A percentile compares a stretch with the other conserved stretches of the same genome.
phyloP scores from a whole-genome alignment of 2,329 filamentous ascomycete genomes.

The Penicillium sp. region DNA sequence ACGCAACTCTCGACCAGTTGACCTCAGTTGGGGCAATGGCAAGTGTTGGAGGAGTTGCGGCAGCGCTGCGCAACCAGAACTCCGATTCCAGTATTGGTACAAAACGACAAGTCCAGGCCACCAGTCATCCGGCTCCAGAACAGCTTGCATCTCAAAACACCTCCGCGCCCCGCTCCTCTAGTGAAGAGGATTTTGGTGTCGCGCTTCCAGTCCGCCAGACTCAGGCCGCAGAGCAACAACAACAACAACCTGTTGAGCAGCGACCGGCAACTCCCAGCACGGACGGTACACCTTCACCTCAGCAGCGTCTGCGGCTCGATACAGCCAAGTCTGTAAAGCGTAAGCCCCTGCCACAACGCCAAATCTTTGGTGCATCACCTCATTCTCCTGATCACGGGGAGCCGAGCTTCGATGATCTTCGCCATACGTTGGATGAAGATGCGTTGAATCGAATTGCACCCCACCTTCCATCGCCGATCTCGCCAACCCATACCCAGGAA shows the following conservation, averaged over 20 bases:
- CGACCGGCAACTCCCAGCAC: conserved; percentile 17
- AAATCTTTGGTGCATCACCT: conserved; percentile 19
- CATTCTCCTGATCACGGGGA: conserved; percentile 32
- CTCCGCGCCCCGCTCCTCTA: conserved; percentile 12
- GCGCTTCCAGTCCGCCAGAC: conserved; percentile 34
- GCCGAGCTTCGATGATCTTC: conserved; percentile 47
- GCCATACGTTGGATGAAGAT: conserved; percentile 51
- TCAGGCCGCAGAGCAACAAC: conserved; percentile 3
- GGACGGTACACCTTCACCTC: conserved; percentile 16
- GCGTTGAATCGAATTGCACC: conserved; percentile 56
- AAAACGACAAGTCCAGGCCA: conserved; percentile 2
- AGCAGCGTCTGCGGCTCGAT: conserved; percentile 34
- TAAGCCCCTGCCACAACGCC: conserved; percentile 57
- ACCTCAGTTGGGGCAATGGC: conserved; percentile 67
- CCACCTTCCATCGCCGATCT: conserved; percentile 33
- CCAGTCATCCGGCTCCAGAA: background rate
- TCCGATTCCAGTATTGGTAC: conserved; percentile 12
- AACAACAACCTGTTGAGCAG: conserved; percentile 9
- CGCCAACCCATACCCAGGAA: conserved; percentile 35
- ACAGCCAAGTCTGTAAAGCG: conserved; percentile 53
- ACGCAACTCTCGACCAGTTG: conserved; percentile 78
- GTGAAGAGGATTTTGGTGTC: conserved; percentile 23
- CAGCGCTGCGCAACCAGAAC: conserved; percentile 40
- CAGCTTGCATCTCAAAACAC: conserved; percentile 2
- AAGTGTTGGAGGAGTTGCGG: conserved; percentile 38